These are phyloP conservation scores for Ophiosphaerella herpotricha DNA, from an alignment of 2,329 filamentous ascomycete species.

Conservation along the genomic window DNA sequence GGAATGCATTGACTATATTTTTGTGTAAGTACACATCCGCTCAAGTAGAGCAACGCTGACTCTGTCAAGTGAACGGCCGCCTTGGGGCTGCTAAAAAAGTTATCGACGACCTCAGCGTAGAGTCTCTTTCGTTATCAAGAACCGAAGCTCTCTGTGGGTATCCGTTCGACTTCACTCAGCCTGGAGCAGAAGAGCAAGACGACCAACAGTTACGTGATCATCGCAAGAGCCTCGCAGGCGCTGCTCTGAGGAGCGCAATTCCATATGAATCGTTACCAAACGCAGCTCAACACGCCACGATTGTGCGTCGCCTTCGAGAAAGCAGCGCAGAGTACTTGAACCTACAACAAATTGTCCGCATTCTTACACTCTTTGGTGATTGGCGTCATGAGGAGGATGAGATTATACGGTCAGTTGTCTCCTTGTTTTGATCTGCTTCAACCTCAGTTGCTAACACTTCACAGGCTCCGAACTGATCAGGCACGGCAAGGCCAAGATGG, in stretches of 20 bases:
- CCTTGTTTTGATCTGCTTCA: not conserved
- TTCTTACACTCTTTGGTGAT: constrained; percentile 49
- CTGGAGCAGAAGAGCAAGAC: constrained; percentile 35
- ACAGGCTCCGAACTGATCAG: constrained; percentile 15
- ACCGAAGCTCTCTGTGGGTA: constrained; percentile 49
- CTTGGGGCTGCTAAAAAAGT: constrained; percentile 62
- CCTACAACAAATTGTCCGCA: constrained; percentile 49
- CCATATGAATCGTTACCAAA: constrained; percentile 25
- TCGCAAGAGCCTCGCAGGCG: constrained; percentile 23
- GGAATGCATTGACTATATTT: constrained; percentile 79
- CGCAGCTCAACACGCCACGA: constrained; percentile 22
- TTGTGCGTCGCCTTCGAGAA: constrained; percentile 28
- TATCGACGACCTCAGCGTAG: constrained; percentile 55
- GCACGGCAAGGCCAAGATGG: constrained; percentile 6
- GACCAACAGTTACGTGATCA: constrained; percentile 23
- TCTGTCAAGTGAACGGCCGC: constrained; percentile 48
- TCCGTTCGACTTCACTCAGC: constrained; percentile 38
- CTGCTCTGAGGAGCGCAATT: constrained; percentile 21
- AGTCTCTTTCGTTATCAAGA: constrained; percentile 50
- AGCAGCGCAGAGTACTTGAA: constrained; percentile 47
- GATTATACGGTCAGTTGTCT: constrained; percentile 36
- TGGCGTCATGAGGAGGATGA: constrained; percentile 51
- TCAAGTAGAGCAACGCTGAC: constrained; percentile 17
- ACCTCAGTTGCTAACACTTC: constrained; percentile 4
- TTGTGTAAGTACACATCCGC: constrained; percentile 66